Base-by-base conservation (phyloP, 768 basidiomycete genomes). In the Tricholoma sp. region DNA sequence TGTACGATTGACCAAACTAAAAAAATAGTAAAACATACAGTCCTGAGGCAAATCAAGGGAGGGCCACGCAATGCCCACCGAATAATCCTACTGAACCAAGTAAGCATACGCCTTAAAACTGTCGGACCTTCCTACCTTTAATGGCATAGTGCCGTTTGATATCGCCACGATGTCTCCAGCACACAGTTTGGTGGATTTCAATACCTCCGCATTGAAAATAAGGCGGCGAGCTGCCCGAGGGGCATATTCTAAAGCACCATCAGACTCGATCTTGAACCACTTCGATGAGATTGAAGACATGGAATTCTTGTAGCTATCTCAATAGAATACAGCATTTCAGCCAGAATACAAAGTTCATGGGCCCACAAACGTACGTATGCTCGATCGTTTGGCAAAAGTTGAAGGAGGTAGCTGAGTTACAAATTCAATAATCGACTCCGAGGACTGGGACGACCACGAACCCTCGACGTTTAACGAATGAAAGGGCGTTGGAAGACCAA, bases 61-160 rank as follows among this genome's bases (percentile, higher is more conserved):
- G n/a, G 89, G 89, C 90, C 90, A 92, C 63, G 81, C 79, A 47
- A 84, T 72, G 5, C 90, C 91, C 54, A 91, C 74, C 11, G 85
- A 81, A 68, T 85, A 85, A 45, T 76, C 70, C 86, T 88, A 66
- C 56, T 45, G 22, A n/a, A 27, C 31, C 22, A 22, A 58, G 66
- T 59, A 64, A 59, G 60, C 43, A 63, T 35, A 52, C 12, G 47
- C 35, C 11, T 27, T 37, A 21, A 54, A 50, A 56, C 46, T 51
- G 24, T 37, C 21, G 29, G 35, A 24, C 45, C 53, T 47, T 50
- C 47, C 37, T 32, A 70, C 74, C 71, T 70, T 74, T 59, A 53
- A 59, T 50, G 63, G 54, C 37, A 46, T 58, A 49, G 63, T 61
- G 50, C 63, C 71, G 27, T 70, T 72, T 50, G 76, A 74, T 67